phyloP scores from a whole-genome alignment of 371 early-diverging fungal genomes.

The Mortierella sp. region DNA sequence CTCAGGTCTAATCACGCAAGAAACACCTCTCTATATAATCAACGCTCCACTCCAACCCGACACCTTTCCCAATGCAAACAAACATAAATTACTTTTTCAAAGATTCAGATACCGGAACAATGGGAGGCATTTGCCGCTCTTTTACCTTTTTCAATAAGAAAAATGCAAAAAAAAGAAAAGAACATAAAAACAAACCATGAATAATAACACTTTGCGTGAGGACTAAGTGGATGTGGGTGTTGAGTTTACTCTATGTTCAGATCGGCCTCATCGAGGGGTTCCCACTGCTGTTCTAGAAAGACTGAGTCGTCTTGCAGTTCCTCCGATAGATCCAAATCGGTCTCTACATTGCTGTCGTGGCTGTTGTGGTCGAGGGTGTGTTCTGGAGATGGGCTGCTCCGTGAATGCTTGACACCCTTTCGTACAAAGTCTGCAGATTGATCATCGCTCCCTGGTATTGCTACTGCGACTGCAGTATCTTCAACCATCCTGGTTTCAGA shows the following conservation, averaged over 20 bases:
- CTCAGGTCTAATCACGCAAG: conserved; percentile 15
- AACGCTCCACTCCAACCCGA: not conserved
- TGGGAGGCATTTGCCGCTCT: not conserved
- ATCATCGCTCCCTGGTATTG: not conserved
- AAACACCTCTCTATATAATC: not conserved
- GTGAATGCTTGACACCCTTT: not conserved
- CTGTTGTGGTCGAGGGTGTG: not conserved
- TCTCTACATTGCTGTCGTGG: not conserved
- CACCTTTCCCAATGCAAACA: not conserved
- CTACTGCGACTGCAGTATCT: not conserved
- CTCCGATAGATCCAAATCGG: conserved; percentile 11
- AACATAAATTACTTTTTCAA: not conserved
- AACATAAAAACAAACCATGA: not conserved
- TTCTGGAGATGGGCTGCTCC: not conserved
- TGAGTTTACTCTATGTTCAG: not conserved
- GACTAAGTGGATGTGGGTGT: not conserved
- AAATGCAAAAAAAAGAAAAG: not conserved
- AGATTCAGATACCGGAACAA: not conserved
- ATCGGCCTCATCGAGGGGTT: conserved; percentile 19
- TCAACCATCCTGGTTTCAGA: not conserved
- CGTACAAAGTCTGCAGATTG: not conserved
- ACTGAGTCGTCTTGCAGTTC: conserved; percentile 24
- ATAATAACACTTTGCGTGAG: not conserved
- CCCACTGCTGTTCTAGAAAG: conserved; percentile 5
- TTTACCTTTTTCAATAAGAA: not conserved